Evolutionary conservation across 805 yeast species (phyloP).

Genomic region (Kodamaea neixiangensis): DNA sequence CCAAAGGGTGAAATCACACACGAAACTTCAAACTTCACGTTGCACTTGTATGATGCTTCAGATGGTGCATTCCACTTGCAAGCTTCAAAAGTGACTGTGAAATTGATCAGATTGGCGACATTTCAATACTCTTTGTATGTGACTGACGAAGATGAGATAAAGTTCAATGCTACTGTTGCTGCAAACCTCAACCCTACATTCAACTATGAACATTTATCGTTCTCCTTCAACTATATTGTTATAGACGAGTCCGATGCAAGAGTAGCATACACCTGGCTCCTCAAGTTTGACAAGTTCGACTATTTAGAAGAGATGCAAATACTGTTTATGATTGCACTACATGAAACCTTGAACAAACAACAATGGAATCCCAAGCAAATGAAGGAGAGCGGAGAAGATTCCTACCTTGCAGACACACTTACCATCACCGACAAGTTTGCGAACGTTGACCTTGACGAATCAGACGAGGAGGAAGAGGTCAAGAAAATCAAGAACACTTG

Average conservation of each 20-base stretch:
- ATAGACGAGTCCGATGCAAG: conserved; percentile 36
- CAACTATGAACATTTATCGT: conserved; percentile 54
- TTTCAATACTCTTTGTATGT: conserved; percentile 59
- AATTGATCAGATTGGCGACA: conserved; percentile 32
- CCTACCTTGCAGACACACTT: conserved; percentile 5
- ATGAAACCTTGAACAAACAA: conserved; percentile 58
- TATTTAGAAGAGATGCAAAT: conserved; percentile 54
- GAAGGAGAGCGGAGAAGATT: conserved; percentile 50
- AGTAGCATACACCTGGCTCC: conserved; percentile 52
- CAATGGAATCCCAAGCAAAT: conserved; percentile 46
- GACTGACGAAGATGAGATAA: conserved; percentile 9
- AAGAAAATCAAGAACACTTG: conserved; percentile 35
- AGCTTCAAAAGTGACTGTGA: background rate
- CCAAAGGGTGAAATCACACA: conserved; percentile 21
- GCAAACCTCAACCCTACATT: conserved; percentile 66
- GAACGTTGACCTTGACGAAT: conserved; percentile 33
- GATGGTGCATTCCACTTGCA: conserved; percentile 19
- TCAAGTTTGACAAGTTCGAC: conserved; percentile 50
- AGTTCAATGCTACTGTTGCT: conserved; percentile 12
- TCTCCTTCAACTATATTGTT: conserved; percentile 61
- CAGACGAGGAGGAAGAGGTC: conserved; percentile 17
- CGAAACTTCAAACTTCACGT: conserved; percentile 31
- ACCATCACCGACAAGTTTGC: conserved; percentile 51
- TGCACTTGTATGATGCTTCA: conserved; percentile 50
- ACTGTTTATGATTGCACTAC: conserved; percentile 51